These are phyloP conservation scores for Ophiostoma tasmaniense DNA, from an alignment of 2,329 filamentous ascomycete species.

Conservation along the genomic window DNA sequence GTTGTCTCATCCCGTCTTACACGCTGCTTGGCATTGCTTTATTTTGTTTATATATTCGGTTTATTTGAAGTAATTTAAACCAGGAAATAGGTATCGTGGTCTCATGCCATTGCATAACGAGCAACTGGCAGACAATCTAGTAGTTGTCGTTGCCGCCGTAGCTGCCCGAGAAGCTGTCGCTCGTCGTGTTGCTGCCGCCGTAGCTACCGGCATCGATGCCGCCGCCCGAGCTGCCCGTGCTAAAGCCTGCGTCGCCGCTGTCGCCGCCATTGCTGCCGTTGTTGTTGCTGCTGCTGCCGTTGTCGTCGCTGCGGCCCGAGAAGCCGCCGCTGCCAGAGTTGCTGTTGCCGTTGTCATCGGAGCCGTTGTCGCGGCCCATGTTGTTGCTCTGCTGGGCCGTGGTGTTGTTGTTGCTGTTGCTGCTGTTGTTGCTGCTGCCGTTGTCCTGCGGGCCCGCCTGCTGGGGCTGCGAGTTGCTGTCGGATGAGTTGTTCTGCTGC, in stretches of 20 bases:
- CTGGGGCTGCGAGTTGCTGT: neutral
- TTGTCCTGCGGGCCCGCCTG: neutral
- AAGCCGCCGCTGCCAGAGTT: neutral
- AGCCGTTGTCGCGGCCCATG: slow-evolving; percentile 1
- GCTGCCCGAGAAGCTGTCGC: slow-evolving; percentile 6
- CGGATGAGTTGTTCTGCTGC: neutral
- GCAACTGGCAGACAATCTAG: neutral
- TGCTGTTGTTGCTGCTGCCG: neutral
- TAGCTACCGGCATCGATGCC: slow-evolving; percentile 9
- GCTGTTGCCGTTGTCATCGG: neutral
- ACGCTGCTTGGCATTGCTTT: neutral
- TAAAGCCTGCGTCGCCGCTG: neutral
- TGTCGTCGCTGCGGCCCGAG: neutral
- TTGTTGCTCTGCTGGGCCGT: neutral
- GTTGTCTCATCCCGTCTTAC: neutral
- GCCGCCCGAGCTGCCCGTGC: neutral
- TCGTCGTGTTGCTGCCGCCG: slow-evolving; percentile 4
- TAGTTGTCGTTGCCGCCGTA: slow-evolving; percentile 8
- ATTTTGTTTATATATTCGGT: neutral
- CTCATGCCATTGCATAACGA: neutral
- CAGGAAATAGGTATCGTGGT: neutral
- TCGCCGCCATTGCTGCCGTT: slow-evolving; percentile 2
- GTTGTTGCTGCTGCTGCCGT: slow-evolving; percentile 6
- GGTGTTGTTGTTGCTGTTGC: slow-evolving; percentile 8
- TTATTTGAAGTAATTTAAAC: neutral